A percentile compares a stretch with the other conserved stretches of the same genome.
phyloP scores from a whole-genome alignment of 768 basidiomycete genomes.

The Boletus subcaerulescens region DNA sequence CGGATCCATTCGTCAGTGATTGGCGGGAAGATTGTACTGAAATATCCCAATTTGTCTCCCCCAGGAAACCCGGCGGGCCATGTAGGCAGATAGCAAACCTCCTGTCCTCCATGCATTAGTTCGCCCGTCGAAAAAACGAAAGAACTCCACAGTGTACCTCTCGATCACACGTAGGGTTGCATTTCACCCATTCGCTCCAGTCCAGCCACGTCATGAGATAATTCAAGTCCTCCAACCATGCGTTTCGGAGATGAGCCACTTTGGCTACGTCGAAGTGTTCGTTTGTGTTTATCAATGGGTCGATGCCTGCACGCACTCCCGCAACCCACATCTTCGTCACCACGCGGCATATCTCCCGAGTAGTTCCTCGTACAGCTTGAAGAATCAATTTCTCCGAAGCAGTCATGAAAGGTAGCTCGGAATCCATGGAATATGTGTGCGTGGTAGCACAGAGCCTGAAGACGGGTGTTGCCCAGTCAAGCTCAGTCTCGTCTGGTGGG shows the following conservation, averaged over 20 bases:
- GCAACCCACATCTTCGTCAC: conserved; percentile 46
- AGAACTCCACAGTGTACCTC: conserved; percentile 31
- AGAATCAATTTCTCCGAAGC: conserved; percentile 29
- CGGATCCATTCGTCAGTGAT: conserved; percentile 4
- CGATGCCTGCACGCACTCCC: conserved; percentile 27
- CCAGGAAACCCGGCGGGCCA: conserved; percentile 17
- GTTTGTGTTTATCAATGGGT: conserved; percentile 7
- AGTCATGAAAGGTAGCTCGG: conserved; percentile 15
- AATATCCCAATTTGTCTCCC: background rate
- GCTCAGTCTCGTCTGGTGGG: background rate
- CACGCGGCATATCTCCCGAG: conserved; percentile 44
- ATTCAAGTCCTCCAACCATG: conserved; percentile 36
- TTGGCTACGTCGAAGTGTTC: background rate
- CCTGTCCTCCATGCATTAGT: conserved; percentile 4
- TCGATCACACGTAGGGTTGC: conserved; percentile 42
- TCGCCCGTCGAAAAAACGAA: background rate
- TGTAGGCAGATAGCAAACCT: conserved; percentile 19
- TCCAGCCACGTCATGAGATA: conserved; percentile 48
- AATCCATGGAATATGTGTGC: conserved; percentile 17
- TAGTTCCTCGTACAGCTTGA: conserved; percentile 31
- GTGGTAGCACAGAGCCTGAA: conserved; percentile 31
- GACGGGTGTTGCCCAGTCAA: conserved; percentile 29
- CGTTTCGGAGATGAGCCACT: conserved; percentile 7
- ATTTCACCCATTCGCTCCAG: conserved; percentile 50
- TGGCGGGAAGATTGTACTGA: background rate